Evolutionary conservation across 2,329 filamentous ascomycete species (phyloP), one percentile per base, ranked within the genome.

Genomic region (Colletotrichum nymphaeae): DNA sequence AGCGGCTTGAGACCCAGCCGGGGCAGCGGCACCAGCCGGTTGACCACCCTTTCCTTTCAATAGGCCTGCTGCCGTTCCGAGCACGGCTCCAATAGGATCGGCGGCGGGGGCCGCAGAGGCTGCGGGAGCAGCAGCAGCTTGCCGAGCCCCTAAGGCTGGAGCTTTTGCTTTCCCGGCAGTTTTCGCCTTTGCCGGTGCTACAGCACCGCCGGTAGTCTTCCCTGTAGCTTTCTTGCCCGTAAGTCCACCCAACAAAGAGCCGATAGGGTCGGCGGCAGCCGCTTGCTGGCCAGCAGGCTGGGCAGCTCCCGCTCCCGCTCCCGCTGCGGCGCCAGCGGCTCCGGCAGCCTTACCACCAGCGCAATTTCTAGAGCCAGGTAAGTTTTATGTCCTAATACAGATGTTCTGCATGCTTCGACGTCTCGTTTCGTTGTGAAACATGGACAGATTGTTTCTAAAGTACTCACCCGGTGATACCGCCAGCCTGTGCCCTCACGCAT

Each of bases 1-100:
- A 1, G 69, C 66, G 7, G 69, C 69, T 69, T 72, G 66, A 4
- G 58, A 58, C 14, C 69, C 69, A 9, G 69, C 69, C 2, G 69
- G 69, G 16, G 69, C 69, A 6, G 69, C 65, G 4, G 69, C 69
- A 35, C 66, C 69, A 57, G 69, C 69, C 19, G 69, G 69, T n/a
- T 72, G 69, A 11, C 24, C 64, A 1, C 69, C 69, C 28, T 72
- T 72, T 1, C 69, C 69, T 37, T 72, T 72, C 2, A 72, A 49
- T 4, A 72, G 64, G 9, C 69, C 63, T 9, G 64, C 69, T 8
- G 69, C 69, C 5, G 64, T 63, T 26, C 69, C 69, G 3, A 72
- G 69, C 8, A 72, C 65, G 1, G 69, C 24, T 3, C 49, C 53
- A 28, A 72, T 63, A 1, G 69, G 69, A 52, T 72, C 52, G 3